A percentile compares a stretch with the other conserved stretches of the same genome.
These are phyloP conservation scores for Trichosporon coremiiforme DNA, from an alignment of 1,284 basidiomycete genomes.

Conservation along the genomic window DNA sequence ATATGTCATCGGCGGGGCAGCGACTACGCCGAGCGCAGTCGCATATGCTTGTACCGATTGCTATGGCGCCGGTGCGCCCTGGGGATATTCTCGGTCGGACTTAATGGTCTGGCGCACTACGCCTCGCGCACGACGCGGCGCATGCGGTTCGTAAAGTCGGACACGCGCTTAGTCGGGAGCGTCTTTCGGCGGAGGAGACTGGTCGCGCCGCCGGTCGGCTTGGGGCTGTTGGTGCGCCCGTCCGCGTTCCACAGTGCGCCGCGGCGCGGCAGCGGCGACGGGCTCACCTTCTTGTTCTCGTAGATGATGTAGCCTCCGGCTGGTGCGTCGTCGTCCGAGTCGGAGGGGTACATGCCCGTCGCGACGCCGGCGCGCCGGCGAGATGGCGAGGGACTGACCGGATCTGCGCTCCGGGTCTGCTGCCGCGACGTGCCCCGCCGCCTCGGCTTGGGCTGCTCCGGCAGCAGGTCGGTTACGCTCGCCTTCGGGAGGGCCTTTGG, in stretches of 20 bases:
- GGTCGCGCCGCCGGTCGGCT: conserved; percentile 18
- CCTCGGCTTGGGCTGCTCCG: conserved; percentile 17
- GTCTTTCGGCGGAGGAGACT: conserved; percentile 28
- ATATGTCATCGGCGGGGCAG: no score
- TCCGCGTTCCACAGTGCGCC: conserved; percentile 18
- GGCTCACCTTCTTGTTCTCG: conserved; percentile 25
- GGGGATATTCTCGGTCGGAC: neutral
- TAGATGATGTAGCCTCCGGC: conserved; percentile 44
- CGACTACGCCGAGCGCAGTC: no score
- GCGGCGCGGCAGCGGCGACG: neutral
- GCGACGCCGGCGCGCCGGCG: conserved; percentile 17
- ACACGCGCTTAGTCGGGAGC: conserved; percentile 30
- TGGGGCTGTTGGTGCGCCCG: conserved; percentile 26
- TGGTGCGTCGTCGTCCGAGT: conserved; percentile 56
- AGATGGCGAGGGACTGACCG: neutral
- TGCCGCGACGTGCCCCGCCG: neutral
- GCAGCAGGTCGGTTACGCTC: neutral
- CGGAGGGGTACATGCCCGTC: conserved; percentile 44
- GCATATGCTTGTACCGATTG: no score
- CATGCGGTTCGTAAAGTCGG: conserved; percentile 25
- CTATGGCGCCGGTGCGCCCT: no score
- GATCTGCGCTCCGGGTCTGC: neutral
- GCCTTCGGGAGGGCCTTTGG: neutral
- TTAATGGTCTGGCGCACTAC: neutral
- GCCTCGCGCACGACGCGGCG: conserved; percentile 24